Percentiles rank a stretch among this genome's conserved stretches.
Evolutionary conservation across 192 early-diverging fungal species (phyloP).

Genomic region (Coemansia sp.): DNA sequence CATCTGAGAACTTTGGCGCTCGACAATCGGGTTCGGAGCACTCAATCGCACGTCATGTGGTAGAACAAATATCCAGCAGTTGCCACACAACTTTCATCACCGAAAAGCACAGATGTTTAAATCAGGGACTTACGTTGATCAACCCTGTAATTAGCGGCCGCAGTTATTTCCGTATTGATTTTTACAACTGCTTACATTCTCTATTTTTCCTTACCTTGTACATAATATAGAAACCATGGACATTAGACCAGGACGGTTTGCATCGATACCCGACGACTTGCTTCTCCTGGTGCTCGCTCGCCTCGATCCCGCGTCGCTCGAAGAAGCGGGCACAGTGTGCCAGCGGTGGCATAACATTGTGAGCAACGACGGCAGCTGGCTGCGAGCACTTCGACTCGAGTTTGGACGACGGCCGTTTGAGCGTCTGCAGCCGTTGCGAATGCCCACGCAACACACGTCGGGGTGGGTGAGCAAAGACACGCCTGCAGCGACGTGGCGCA

Average conservation of each 20-base stretch:
- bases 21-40: too few relatives aligned
- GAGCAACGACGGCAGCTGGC: slow-evolving; percentile 38
- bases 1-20: too few relatives aligned
- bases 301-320: slow-evolving; percentile 19
- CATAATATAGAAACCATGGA: neutral
- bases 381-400: slow-evolving; percentile 14
- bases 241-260: neutral
- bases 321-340: slow-evolving; percentile 19
- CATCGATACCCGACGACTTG: slow-evolving; percentile 27
- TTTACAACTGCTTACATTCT: neutral
- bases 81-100: too few relatives aligned
- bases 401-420: slow-evolving; percentile 21
- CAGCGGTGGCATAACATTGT: slow-evolving; percentile 23
- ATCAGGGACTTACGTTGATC: too few relatives aligned
- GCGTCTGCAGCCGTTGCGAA: slow-evolving; percentile 10
- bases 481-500: neutral
- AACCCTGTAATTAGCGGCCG: too few relatives aligned
- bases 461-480: slow-evolving; percentile 9
- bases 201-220: neutral
- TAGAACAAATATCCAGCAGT: too few relatives aligned
- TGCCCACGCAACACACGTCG: neutral
- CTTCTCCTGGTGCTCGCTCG: slow-evolving; percentile 19
- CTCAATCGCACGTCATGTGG: too few relatives aligned
- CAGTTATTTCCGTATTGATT: too few relatives aligned
- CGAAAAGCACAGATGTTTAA: too few relatives aligned